Evolutionary conservation across 768 basidiomycete genomes (phyloP), one percentile per base, ranked within the genome.

Genomic region (Zangia roseola): DNA sequence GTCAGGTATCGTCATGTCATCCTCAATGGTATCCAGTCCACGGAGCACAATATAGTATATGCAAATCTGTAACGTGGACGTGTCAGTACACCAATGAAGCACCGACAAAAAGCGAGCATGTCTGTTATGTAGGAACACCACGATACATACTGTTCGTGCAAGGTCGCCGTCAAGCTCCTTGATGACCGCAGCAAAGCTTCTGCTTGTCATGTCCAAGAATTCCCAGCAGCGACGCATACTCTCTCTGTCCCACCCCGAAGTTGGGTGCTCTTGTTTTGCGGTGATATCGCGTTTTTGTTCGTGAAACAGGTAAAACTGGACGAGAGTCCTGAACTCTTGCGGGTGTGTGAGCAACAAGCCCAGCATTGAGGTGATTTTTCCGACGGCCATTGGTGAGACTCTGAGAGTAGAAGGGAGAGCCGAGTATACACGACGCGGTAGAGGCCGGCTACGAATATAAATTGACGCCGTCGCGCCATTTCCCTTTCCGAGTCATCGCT

Each of bases 81-180:
- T 7, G 45, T 54, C 4, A 56, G 42, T n/a, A 24, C 17, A 9
- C 34, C 9, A 4, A 31, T n/a, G n/a, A n/a, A n/a, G n/a, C 10
- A 26, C 6, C 23, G n/a, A 36, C 19, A 30, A 13, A 17, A 20
- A 26, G 13, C 10, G 36, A 13, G 14, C 31, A 16, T 49, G 20
- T 10, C 20, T 37, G 26, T 26, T 45, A 42, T 7, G 5, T 36
- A 36, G 36, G 45, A 50, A 33, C 47, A 43, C 9, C 14, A 10
- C 3, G 24, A 34, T 13, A 82, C 92, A 70, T 65, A 97, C 94
- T 35, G 86, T 88, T 53, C 95, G 75, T 4, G 94, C 94, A 53
- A 99, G 71, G 65, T 98, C 95, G 1, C 94, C 95, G 25, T 99
- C 94, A 5, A 98, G 74, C 69, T 97, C 91, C 70, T 95, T 97